Evolutionary conservation across 352 stramenopile genomes (phyloP), one percentile per base, ranked within the genome.

Genomic region (Nothophytophthora sp.): DNA sequence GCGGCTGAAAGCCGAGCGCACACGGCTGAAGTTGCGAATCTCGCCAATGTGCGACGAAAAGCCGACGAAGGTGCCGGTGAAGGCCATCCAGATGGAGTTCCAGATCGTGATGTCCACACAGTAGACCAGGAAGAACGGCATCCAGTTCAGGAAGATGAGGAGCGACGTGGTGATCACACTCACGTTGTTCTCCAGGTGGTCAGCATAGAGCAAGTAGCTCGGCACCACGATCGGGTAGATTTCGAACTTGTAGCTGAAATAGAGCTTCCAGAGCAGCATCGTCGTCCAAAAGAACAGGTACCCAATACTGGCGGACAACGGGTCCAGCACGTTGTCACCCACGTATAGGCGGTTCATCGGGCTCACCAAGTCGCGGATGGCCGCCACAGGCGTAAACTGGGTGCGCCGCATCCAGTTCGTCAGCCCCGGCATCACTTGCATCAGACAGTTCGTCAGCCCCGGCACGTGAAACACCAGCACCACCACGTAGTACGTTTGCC

Each of bases 61-160:
- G n/a, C 95, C 96, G 19, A 98, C 89, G 57, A 97, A 96, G 0
- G 92, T 98, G 41, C 96, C 96, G 32, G 94, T 97, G 70, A 98
- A 98, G 0, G 96, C 94, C 61, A 98, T 84, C 96, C 96, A 99
- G 32, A 98, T 96, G 23, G 96, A 85, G 58, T 98, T 98, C 96
- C 96, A 99, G 57, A 99, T 99, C 33, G 90, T 98, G 62, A 98
- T 98, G 52, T 99, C 97, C 45, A 99, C 97, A 30, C 97, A 92
- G 63, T 98, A 99, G 0, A 99, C 96, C 57, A 99, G 88, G 65
- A 99, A 98, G 57, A 98, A 97, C 8, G 97, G 97, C 23, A 98
- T 66, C 97, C 97, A 99, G 57, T 98, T 87, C 20, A 99, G 64
- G 0, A 92, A 65, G 23, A 99, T 92, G n/a, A 99, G 67, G 19